Base-by-base conservation (phyloP, 805 yeast species). In the Wickerhamiella kazuoi region DNA sequence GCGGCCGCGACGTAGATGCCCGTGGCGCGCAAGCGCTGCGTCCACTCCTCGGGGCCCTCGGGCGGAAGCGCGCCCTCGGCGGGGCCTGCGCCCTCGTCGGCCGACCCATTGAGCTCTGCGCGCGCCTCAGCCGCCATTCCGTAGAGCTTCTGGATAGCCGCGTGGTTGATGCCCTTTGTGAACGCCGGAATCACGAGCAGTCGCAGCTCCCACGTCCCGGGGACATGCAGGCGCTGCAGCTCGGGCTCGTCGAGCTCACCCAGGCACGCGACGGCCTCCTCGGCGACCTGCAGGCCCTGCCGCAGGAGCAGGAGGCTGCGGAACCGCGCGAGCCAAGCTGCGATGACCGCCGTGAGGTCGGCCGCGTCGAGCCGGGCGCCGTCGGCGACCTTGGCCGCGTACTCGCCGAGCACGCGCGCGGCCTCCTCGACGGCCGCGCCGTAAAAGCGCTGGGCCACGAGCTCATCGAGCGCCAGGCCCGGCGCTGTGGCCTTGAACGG, bases 101-200 rank as follows among this genome's bases (percentile, higher is more conserved):
- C 26, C 6, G 26, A 23, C 6, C 6, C 26, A 7, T 23, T 23
- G 8, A 50, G 43, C 30, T 48, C 53, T 5, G 38, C 36, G 17
- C 62, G 45, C 1, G 63, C 62, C 26, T 59, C 64, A 7, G 53
- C 44, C 0, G 59, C 61, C 35, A 61, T 40, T 7, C 47, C 37
- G 39, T 61, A 60, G 43, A 55, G 55, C 29, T 42, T 42, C 34
- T 48, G 50, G 6, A 60, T 41, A 2, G 60, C 55, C 5, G 50
- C 40, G 32, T 54, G 61, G 37, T 52, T 52, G 37, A 60, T 57
- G 2, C 61, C 60, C 17, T 50, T 49, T 3, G 58, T 46, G 35
- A 50, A 54, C 15, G 58, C 46, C 20, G 56, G 52, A 17, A 54
- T 50, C 4, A 54, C 39, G 21, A 57, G 39, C 8, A 59, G 45